A percentile compares a stretch with the other conserved stretches of the same genome.
Evolutionary conservation across 805 yeast genomes (phyloP).

Genomic region (Candida tammaniensis): DNA sequence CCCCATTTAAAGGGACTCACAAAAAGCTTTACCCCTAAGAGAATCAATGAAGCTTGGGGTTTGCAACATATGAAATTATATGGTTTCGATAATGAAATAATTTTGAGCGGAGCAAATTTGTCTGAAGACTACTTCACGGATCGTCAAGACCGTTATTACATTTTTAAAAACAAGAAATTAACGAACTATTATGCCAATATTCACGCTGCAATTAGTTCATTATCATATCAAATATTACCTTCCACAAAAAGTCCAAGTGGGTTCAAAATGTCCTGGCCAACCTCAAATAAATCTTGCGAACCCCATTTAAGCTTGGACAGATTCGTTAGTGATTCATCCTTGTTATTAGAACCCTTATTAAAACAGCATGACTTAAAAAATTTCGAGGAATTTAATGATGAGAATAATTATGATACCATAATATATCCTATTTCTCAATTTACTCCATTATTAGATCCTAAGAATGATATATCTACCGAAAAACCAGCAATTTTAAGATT

Average conservation of each 20-base stretch:
- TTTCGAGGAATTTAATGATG: slow-evolving; percentile 31
- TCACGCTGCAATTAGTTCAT: slow-evolving; percentile 61
- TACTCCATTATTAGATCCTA: slow-evolving; percentile 69
- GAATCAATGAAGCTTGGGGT: slow-evolving; percentile 90
- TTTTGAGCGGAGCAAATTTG: slow-evolving; percentile 87
- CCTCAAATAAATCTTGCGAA: slow-evolving; percentile 59
- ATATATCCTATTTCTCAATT: slow-evolving; percentile 92
- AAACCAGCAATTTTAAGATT: slow-evolving; percentile 64
- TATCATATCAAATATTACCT: slow-evolving; percentile 63
- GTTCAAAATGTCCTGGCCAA: slow-evolving; percentile 72
- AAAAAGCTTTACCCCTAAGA: slow-evolving; percentile 65
- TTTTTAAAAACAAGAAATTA: slow-evolving; percentile 56
- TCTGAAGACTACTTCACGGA: slow-evolving; percentile 90
- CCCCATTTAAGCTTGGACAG: slow-evolving; percentile 55
- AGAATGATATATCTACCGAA: slow-evolving; percentile 71
- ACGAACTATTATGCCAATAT: slow-evolving; percentile 74
- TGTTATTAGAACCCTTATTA: slow-evolving; percentile 56
- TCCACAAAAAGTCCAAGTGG: slow-evolving; percentile 44
- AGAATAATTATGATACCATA: slow-evolving; percentile 49
- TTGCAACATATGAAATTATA: slow-evolving; percentile 96
- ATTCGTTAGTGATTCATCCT: slow-evolving; percentile 57
- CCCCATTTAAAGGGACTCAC: slow-evolving; percentile 75
- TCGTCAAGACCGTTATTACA: slow-evolving; percentile 89
- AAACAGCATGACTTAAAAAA: slow-evolving; percentile 36
- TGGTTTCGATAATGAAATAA: slow-evolving; percentile 88